phyloP scores from a whole-genome alignment of 345 rosid species.

The Murraya koenigii region DNA sequence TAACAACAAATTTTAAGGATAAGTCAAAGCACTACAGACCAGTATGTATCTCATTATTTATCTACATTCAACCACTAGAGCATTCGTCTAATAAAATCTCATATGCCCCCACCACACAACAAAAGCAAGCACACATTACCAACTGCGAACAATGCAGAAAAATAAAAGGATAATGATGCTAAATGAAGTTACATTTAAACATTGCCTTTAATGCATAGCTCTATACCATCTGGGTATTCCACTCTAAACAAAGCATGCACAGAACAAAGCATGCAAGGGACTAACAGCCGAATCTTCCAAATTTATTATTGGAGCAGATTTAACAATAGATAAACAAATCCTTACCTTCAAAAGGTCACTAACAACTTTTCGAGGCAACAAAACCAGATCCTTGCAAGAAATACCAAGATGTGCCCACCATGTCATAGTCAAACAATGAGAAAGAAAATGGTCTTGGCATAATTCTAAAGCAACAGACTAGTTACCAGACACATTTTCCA shows the following conservation, averaged over 20 bases:
- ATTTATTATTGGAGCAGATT: not conserved
- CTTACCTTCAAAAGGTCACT: not conserved
- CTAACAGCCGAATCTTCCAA: not conserved
- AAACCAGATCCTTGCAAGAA: not conserved
- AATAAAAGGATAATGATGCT: not conserved
- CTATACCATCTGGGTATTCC: not conserved
- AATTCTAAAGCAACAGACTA: conserved; percentile 1
- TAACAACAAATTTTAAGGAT: not conserved
- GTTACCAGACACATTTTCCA: conserved; percentile 19
- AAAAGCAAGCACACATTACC: not conserved
- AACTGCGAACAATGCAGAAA: not conserved
- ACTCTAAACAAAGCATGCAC: not conserved
- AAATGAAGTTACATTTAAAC: not conserved
- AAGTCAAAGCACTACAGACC: not conserved
- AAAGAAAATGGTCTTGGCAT: conserved; percentile 8
- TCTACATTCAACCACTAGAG: too few relatives aligned
- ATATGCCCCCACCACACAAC: too few relatives aligned
- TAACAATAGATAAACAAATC: not conserved
- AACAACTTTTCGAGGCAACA: not conserved
- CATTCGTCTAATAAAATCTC: too few relatives aligned
- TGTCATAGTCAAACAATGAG: not conserved
- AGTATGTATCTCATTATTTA: too few relatives aligned
- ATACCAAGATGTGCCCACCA: conserved; percentile 6
- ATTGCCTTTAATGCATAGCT: not conserved
- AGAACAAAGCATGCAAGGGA: not conserved